phyloP scores from a whole-genome alignment of 164 flowering plant genomes.

The Santalum album region DNA sequence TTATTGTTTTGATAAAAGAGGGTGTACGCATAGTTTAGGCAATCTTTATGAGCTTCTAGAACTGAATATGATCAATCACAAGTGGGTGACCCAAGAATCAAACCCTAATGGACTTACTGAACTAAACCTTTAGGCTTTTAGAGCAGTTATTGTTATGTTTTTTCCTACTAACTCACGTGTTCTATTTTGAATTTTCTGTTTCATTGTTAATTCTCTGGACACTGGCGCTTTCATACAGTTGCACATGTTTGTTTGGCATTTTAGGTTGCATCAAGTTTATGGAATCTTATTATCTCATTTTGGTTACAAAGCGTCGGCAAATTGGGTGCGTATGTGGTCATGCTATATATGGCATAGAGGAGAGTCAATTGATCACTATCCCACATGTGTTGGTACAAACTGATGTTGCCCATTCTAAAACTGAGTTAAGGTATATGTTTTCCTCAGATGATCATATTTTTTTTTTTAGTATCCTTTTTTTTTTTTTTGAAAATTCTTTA shows the following conservation, averaged over 20 bases:
- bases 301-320: conserved; percentile 85
- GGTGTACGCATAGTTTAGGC: too few relatives aligned
- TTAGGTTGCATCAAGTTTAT: conserved; percentile 89
- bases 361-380: conserved; percentile 75
- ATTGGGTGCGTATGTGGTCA: conserved; percentile 94
- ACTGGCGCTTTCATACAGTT: too few relatives aligned
- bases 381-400: conserved; percentile 87
- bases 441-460: neutral
- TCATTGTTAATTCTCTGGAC: neutral
- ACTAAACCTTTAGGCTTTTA: too few relatives aligned
- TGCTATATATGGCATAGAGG: conserved; percentile 87
- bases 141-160: too few relatives aligned
- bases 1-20: too few relatives aligned
- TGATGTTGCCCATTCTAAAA: conserved; percentile 86
- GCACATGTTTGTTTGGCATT: neutral
- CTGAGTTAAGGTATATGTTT: conserved; percentile 65
- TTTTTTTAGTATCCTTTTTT: neutral
- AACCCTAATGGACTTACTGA: too few relatives aligned
- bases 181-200: neutral
- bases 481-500: too few relatives aligned
- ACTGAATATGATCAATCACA: too few relatives aligned
- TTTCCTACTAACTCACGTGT: too few relatives aligned
- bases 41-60: too few relatives aligned
- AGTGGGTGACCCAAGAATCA: too few relatives aligned
- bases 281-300: conserved; percentile 88